Evolutionary conservation across 768 basidiomycete species (phyloP).

Genomic region (Phallus indusiatus): DNA sequence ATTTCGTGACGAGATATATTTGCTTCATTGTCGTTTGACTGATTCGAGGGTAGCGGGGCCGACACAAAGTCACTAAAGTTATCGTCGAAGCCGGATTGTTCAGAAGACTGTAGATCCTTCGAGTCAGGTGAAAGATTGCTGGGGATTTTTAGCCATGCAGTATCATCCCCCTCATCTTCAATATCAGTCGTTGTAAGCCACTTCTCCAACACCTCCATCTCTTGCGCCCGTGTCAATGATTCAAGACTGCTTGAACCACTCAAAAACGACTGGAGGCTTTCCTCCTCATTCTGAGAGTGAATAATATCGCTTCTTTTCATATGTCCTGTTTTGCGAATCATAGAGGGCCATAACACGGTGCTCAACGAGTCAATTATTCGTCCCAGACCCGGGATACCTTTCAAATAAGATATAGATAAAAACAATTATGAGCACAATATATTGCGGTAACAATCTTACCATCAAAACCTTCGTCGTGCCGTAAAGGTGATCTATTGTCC

Average conservation of each 20-base stretch:
- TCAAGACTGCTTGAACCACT: conserved; percentile 13
- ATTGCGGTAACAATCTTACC: background rate
- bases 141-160: background rate
- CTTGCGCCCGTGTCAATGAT: conserved; percentile 24
- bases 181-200: conserved; percentile 49
- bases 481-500: background rate
- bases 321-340: conserved; percentile 33
- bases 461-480: background rate
- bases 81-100: conserved; percentile 49
- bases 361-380: conserved; percentile 72
- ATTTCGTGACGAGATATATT: conserved; percentile 17
- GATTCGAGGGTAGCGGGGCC: conserved; percentile 26
- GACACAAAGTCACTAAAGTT: conserved; percentile 73
- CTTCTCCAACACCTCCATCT: conserved; percentile 49
- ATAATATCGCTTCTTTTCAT: conserved; percentile 2
- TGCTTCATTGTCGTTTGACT: too few relatives aligned
- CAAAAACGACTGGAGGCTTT: conserved; percentile 26
- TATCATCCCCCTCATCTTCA: conserved; percentile 15
- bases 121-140: too few relatives aligned
- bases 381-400: conserved; percentile 37
- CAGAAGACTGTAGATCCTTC: background rate
- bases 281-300: conserved; percentile 24
- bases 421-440: background rate
- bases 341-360: conserved; percentile 85
- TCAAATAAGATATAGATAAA: background rate